These are phyloP conservation scores for Amaranthus hypochondriacus DNA, from an alignment of 148 eudicot genomes.

Conservation along the genomic window DNA sequence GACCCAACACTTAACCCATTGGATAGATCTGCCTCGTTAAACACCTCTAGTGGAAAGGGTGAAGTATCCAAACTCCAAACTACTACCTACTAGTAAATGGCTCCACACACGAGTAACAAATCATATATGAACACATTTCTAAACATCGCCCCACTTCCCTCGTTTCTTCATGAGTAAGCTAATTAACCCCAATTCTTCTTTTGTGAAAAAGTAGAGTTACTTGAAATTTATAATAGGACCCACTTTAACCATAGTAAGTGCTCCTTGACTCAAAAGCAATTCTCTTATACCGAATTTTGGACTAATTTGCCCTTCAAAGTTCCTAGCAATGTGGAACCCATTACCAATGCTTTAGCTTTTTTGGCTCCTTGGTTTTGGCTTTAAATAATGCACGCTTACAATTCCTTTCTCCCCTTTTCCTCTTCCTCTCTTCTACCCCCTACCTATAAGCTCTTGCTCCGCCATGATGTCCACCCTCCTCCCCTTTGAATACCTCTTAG, in stretches of 20 bases:
- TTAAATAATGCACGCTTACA: conserved; percentile 47
- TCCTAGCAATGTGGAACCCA: conserved; percentile 30
- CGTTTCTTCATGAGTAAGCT: conserved; percentile 48
- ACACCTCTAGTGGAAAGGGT: too few relatives aligned
- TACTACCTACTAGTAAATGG: not conserved
- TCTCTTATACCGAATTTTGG: not conserved
- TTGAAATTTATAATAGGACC: conserved; percentile 10
- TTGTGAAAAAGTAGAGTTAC: conserved; percentile 13
- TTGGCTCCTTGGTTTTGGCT: not conserved
- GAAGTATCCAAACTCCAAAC: too few relatives aligned
- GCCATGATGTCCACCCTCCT: conserved; percentile 51
- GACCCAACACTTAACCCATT: too few relatives aligned
- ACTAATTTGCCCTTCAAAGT: conserved; percentile 28
- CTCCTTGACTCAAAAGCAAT: conserved; percentile 35
- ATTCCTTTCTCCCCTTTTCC: conserved; percentile 62
- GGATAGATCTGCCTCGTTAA: too few relatives aligned
- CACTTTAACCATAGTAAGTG: conserved; percentile 24
- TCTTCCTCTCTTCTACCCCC: conserved; percentile 35
- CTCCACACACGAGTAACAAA: conserved; percentile 12
- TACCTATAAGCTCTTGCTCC: conserved; percentile 29
- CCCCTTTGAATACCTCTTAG: conserved; percentile 30
- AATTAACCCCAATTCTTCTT: conserved; percentile 23
- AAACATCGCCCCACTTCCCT: not conserved
- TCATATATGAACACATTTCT: conserved; percentile 11
- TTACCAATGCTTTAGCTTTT: not conserved